A percentile compares a stretch with the other conserved stretches of the same genome.
Evolutionary conservation across 108 stramenopile genomes (phyloP).

Genomic region (Aurantiochytrium sp.): DNA sequence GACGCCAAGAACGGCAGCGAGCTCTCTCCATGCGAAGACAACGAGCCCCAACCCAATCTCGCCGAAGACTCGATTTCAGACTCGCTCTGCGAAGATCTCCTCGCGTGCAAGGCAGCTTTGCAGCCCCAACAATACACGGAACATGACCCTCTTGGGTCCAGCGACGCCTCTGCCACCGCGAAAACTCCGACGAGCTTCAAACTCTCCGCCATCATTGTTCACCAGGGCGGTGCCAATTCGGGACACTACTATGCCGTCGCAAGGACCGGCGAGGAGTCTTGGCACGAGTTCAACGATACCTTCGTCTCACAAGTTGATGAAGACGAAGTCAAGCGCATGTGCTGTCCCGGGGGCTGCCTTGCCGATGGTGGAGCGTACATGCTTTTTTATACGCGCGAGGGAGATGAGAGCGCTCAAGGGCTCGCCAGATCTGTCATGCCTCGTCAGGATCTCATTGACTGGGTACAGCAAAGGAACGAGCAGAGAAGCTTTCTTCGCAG

Average conservation of each 20-base stretch:
- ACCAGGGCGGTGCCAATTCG: background rate
- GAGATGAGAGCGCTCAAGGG: background rate
- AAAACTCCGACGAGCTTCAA: background rate
- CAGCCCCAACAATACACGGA: background rate
- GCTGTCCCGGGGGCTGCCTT: background rate
- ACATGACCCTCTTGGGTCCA: background rate
- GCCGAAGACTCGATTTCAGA: constrained; percentile 11
- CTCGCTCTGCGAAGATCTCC: background rate
- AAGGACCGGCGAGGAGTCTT: background rate
- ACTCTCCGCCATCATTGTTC: background rate
- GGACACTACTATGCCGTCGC: background rate
- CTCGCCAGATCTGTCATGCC: background rate
- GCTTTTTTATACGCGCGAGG: background rate
- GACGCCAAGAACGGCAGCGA: background rate
- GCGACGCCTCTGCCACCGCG: background rate
- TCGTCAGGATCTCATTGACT: background rate
- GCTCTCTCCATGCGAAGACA: background rate
- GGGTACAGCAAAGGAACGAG: background rate
- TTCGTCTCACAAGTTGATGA: background rate
- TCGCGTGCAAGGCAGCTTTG: background rate
- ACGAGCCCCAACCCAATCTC: background rate
- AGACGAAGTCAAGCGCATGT: background rate
- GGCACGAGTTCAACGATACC: constrained; percentile 9
- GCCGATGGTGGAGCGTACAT: constrained; percentile 3
- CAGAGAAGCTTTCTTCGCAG: background rate